Base-by-base conservation (phyloP, 352 stramenopile genomes). In the Globisporangium uncinulatum region DNA sequence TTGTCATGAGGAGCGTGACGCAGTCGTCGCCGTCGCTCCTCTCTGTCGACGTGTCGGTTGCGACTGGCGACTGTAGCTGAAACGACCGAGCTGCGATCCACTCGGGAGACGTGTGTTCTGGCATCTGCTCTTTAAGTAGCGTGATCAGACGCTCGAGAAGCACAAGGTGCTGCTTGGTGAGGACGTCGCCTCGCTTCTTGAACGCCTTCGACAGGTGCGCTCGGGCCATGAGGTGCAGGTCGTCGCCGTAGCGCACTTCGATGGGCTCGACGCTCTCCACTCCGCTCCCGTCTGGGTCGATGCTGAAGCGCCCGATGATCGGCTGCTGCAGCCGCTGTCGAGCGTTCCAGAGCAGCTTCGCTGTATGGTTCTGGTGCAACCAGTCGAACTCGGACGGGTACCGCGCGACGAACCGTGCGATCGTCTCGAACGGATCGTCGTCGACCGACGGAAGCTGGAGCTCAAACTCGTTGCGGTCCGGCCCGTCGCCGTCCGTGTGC, bases 1-100 rank as follows among this genome's bases (percentile, higher is more conserved):
- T 89, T 2, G 79, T 89, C 6, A 89, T 57, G 17, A 74, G 49
- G 11, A 89, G 62, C 2, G 72, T 83, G 4, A 86, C 29, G 36
- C 64, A 71, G 32, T 62, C 19, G 36, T 24, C 34, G 13, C 36
- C 34, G n/a, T 42, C 44, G 17, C 37, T 20, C 31, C 11, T 39
- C n/a, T 21, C 14, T 17, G 49, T 11, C 6, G 43, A 21, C 11
- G 6, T n/a, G n/a, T n/a, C n/a, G n/a, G n/a, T 14, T 20, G n/a
- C 11, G n/a, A 62, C 64, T 2, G 9, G 36, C 1, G 54, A 24
- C 13, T 42, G 31, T 2, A 51, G 51, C 14, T 24, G 7, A 17
- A 74, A 49, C 17, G 49, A 55, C 0, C 71, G 51, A 3, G 59
- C 56, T 1, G 56, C 52, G 17, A 69, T 42, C 74, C 74, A 84